Evolutionary conservation across 164 flowering plant species (phyloP).

Genomic region (Houttuynia cordata): DNA sequence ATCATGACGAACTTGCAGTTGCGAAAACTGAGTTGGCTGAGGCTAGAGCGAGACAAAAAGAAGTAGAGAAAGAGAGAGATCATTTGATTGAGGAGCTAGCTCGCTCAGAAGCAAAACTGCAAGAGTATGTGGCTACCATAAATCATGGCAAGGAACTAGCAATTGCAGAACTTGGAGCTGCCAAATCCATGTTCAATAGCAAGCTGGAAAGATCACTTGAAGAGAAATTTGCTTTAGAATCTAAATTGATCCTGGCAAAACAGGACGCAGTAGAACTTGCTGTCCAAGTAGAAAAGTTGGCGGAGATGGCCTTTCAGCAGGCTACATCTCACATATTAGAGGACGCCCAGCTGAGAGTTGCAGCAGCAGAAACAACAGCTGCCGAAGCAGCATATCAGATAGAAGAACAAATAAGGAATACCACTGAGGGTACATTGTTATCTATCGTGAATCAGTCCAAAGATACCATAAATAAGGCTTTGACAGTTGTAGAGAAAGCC

Average conservation of each 20-base stretch:
- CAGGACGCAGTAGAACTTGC: slow-evolving; percentile 53
- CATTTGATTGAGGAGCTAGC: slow-evolving; percentile 35
- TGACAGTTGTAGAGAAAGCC: slow-evolving; percentile 34
- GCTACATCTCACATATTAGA: slow-evolving; percentile 47
- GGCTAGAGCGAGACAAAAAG: slow-evolving; percentile 28
- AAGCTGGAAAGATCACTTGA: slow-evolving; percentile 35
- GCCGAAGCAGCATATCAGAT: slow-evolving; percentile 40
- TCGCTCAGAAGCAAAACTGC: slow-evolving; percentile 27
- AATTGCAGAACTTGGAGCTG: slow-evolving; percentile 40
- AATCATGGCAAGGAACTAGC: slow-evolving; percentile 40
- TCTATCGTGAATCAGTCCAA: slow-evolving; percentile 39
- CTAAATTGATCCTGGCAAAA: slow-evolving; percentile 41
- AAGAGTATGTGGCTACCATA: slow-evolving; percentile 32
- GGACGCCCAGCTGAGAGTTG: slow-evolving; percentile 36
- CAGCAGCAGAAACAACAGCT: slow-evolving; percentile 52
- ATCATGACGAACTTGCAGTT: slow-evolving; percentile 15
- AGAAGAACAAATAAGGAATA: slow-evolving; percentile 39
- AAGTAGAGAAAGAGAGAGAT: slow-evolving; percentile 39
- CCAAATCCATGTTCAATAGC: slow-evolving; percentile 32
- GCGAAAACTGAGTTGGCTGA: slow-evolving; percentile 26
- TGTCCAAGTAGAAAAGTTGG: slow-evolving; percentile 56
- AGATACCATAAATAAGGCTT: slow-evolving; percentile 36
- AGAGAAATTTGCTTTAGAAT: slow-evolving; percentile 41
- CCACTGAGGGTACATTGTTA: slow-evolving; percentile 31
- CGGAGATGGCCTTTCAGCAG: slow-evolving; percentile 42